Percentiles rank a stretch among this genome's conserved stretches.
phyloP scores from a whole-genome alignment of 2,329 filamentous ascomycete species.

The Fusarium newnesense region DNA sequence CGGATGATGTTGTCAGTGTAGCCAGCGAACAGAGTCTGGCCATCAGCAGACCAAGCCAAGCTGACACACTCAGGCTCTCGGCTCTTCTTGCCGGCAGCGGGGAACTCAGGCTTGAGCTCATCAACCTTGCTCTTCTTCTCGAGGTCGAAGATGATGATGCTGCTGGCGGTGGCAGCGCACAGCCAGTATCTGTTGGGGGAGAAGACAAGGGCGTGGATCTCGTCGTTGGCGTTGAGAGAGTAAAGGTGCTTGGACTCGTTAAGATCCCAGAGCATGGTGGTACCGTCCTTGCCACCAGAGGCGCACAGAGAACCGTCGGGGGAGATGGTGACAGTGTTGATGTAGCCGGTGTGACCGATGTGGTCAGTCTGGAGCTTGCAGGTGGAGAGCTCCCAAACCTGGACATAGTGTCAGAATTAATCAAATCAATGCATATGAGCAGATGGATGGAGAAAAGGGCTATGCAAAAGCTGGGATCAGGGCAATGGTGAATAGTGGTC shows the following conservation, averaged over 20 bases:
- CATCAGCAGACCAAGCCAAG: slow-evolving; percentile 97
- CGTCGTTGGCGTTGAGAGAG: slow-evolving; percentile 98
- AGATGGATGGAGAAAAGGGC: slow-evolving; percentile 5
- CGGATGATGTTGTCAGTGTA: slow-evolving; percentile 99
- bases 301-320: slow-evolving; percentile 99
- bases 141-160: slow-evolving; percentile 99
- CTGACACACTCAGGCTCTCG: slow-evolving; percentile 97
- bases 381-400: slow-evolving; percentile 99
- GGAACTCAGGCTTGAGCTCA: slow-evolving; percentile 98
- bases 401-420: slow-evolving; percentile 27
- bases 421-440: neutral
- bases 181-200: slow-evolving; percentile 99
- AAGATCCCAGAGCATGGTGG: slow-evolving; percentile 99
- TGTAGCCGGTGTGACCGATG: slow-evolving; percentile 99
- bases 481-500: slow-evolving; percentile 89
- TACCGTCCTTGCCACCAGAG: slow-evolving; percentile 99
- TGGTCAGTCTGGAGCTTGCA: slow-evolving; percentile 99
- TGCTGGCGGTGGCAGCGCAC: slow-evolving; percentile 95
- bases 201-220: slow-evolving; percentile 99
- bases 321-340: slow-evolving; percentile 99
- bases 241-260: slow-evolving; percentile 99
- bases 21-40: slow-evolving; percentile 98
- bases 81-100: slow-evolving; percentile 98
- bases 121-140: slow-evolving; percentile 99
- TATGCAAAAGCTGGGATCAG: slow-evolving; percentile 67